Evolutionary conservation across 2,329 filamentous ascomycete species (phyloP).

Genomic region (Lachnellula cervina): DNA sequence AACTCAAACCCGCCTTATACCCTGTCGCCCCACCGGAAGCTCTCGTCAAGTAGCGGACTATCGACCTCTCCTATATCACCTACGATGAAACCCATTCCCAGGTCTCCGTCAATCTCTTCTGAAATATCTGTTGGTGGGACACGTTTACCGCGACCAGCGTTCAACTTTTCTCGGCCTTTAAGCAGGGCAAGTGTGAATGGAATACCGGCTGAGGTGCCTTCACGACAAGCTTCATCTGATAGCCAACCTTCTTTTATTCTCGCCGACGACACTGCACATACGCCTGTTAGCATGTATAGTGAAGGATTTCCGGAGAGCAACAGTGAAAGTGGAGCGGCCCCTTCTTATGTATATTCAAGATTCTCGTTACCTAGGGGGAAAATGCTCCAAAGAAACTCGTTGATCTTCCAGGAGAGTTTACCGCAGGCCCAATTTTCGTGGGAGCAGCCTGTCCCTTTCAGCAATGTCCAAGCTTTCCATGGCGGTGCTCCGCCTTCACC

Average conservation of each 20-base stretch:
- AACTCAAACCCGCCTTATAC: slow-evolving; percentile 48
- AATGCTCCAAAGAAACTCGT: slow-evolving; percentile 63
- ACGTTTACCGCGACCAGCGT: slow-evolving; percentile 64
- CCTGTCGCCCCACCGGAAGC: slow-evolving; percentile 68
- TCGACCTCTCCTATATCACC: slow-evolving; percentile 62
- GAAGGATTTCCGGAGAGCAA: slow-evolving; percentile 58
- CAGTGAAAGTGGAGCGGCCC: slow-evolving; percentile 46
- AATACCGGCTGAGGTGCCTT: slow-evolving; percentile 46
- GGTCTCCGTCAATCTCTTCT: slow-evolving; percentile 81
- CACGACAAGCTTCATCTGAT: slow-evolving; percentile 60
- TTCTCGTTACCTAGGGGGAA: slow-evolving; percentile 81
- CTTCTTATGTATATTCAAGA: slow-evolving; percentile 82
- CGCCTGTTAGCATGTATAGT: slow-evolving; percentile 67
- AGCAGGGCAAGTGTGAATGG: slow-evolving; percentile 60
- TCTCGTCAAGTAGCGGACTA: slow-evolving; percentile 66
- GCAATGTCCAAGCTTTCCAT: slow-evolving; percentile 40
- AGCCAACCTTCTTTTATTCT: slow-evolving; percentile 59
- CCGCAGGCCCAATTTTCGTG: slow-evolving; percentile 54
- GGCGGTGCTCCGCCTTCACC: slow-evolving; percentile 55
- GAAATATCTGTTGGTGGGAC: slow-evolving; percentile 63
- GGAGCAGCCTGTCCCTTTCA: slow-evolving; percentile 49
- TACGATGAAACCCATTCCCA: slow-evolving; percentile 54
- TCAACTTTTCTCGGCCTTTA: slow-evolving; percentile 91
- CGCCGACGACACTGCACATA: slow-evolving; percentile 61
- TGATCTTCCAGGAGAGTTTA: slow-evolving; percentile 51